Evolutionary conservation across 257 asterid genomes (phyloP).

Genomic region (Solanum ossicruentum): DNA sequence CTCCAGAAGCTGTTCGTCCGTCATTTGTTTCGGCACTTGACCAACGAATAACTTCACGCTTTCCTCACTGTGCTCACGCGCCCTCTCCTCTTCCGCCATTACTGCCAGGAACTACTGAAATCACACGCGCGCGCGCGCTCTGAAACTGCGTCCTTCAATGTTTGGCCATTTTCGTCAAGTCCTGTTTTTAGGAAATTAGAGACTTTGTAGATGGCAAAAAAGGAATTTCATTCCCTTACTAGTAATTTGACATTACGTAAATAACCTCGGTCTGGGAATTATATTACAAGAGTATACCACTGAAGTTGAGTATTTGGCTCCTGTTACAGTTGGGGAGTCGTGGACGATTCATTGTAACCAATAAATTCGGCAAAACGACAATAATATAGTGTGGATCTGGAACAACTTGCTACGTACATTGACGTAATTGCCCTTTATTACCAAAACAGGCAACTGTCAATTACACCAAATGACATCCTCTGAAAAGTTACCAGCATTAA

Average conservation of each 20-base stretch:
- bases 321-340: neutral
- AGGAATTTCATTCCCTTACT: neutral
- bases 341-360: neutral
- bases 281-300: neutral
- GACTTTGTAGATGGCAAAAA: neutral
- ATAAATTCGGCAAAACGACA: neutral
- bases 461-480: no score
- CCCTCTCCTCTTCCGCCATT: constrained; percentile 56
- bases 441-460: no score
- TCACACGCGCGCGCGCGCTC: neutral
- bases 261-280: neutral
- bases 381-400: neutral
- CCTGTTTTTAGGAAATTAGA: neutral
- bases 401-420: neutral
- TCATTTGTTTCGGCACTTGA: constrained; percentile 86
- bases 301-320: neutral
- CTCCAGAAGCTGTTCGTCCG: constrained; percentile 58
- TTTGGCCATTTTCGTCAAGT: neutral
- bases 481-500: no score
- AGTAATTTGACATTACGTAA: neutral
- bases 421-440: neutral
- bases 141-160: neutral
- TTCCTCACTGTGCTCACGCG: constrained; percentile 35
- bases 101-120: neutral
- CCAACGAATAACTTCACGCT: constrained; percentile 97